phyloP scores from a whole-genome alignment of 148 eudicot genomes.

The Rhododendron kiyosumense region DNA sequence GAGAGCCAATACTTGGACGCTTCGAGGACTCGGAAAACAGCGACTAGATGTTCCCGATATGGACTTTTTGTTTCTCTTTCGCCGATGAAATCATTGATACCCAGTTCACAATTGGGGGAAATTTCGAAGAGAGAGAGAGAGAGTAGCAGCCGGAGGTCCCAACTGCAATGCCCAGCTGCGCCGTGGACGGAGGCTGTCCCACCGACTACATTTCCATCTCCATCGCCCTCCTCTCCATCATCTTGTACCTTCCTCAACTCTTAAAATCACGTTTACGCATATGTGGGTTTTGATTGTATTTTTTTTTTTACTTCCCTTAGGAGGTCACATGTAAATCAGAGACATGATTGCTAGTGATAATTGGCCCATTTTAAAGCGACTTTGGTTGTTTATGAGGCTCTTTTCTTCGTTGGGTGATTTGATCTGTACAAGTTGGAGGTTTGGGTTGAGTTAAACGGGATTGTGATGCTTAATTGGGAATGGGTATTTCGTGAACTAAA shows the following conservation, averaged over 20 bases:
- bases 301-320: background rate
- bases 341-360: background rate
- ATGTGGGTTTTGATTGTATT: background rate
- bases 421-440: background rate
- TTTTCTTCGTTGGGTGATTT: background rate
- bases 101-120: background rate
- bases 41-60: background rate
- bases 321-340: background rate
- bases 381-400: background rate
- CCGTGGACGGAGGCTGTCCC: constrained; percentile 68
- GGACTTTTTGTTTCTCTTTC: background rate
- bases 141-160: background rate
- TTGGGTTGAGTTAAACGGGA: background rate
- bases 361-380: background rate
- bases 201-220: constrained; percentile 71
- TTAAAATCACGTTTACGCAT: background rate
- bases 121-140: background rate
- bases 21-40: background rate
- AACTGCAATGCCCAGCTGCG: constrained; percentile 48
- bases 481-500: background rate
- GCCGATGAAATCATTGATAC: background rate
- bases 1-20: background rate
- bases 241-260: constrained; percentile 39
- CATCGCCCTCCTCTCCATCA: constrained; percentile 43
- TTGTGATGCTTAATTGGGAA: background rate